These are phyloP conservation scores for Cystobasidium ongulense DNA, from an alignment of 768 basidiomycete species.

Conservation along the genomic window DNA sequence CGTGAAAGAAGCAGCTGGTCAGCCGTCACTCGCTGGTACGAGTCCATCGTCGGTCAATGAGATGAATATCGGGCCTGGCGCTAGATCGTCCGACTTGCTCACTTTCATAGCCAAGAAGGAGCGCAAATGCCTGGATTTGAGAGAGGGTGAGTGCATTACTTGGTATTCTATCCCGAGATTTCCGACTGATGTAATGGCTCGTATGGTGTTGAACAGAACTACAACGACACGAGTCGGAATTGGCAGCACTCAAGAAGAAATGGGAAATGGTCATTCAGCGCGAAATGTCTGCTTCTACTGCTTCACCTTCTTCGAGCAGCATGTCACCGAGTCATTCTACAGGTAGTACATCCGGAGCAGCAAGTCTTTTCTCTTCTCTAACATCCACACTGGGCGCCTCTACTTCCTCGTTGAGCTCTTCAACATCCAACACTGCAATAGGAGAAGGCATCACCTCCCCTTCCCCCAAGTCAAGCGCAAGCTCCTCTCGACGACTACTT, in stretches of 20 bases:
- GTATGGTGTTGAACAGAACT: slow-evolving; percentile 34
- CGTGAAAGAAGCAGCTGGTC: not conserved
- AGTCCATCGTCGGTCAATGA: slow-evolving; percentile 8
- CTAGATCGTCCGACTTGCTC: slow-evolving; percentile 34
- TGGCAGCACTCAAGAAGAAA: slow-evolving; percentile 37
- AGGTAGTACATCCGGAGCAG: not conserved
- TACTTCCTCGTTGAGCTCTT: slow-evolving; percentile 9
- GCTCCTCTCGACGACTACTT: not conserved
- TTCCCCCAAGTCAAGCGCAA: slow-evolving; percentile 12
- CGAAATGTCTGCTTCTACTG: slow-evolving; percentile 8
- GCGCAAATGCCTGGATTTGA: slow-evolving; percentile 39
- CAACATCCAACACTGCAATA: not conserved
- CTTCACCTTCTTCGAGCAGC: not conserved
- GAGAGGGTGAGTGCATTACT: slow-evolving; percentile 38
- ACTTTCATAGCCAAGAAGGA: slow-evolving; percentile 43
- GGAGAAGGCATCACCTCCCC: not conserved
- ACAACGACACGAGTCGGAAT: slow-evolving; percentile 39
- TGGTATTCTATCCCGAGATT: not conserved
- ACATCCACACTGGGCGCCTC: not conserved
- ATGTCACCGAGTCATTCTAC: not conserved
- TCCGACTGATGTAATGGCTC: too few species aligned
- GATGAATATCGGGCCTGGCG: slow-evolving; percentile 24
- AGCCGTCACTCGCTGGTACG: not conserved
- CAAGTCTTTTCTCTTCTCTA: slow-evolving; percentile 24
- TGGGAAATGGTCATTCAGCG: slow-evolving; percentile 38